Evolutionary conservation across 1,284 basidiomycete species (phyloP).

Genomic region (Leccinum pachyderme): DNA sequence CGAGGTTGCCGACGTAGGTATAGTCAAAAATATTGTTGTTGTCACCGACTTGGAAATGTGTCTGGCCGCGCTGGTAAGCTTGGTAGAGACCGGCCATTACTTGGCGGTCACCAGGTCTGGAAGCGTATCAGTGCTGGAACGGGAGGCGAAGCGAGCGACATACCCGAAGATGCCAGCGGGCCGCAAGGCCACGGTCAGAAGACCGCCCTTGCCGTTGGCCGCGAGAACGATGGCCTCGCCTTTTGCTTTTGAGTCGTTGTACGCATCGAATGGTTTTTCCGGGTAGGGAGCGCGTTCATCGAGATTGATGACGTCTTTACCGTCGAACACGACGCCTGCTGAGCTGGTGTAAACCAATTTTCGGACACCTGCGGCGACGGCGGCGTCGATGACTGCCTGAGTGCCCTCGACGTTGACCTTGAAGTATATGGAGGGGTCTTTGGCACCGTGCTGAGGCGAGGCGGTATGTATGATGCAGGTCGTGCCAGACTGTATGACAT

Average conservation of each 20-base stretch:
- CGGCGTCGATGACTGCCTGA: conserved; percentile 80
- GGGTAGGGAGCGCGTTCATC: conserved; percentile 89
- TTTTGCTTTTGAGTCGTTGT: conserved; percentile 95
- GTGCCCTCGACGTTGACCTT: conserved; percentile 97
- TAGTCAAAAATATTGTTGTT: conserved; percentile 96
- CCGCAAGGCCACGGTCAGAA: conserved; percentile 87
- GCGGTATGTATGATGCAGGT: conserved; percentile 96
- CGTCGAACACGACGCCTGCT: conserved; percentile 91
- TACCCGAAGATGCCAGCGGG: conserved; percentile 98
- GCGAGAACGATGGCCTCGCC: conserved; percentile 84
- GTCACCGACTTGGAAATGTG: conserved; percentile 91
- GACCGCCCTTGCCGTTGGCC: conserved; percentile 81
- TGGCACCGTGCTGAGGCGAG: conserved; percentile 80
- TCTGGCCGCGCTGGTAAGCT: conserved; percentile 81
- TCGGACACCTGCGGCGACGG: conserved; percentile 65
- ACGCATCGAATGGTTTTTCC: conserved; percentile 79
- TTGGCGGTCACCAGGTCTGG: conserved; percentile 89
- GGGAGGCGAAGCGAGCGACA: conserved; percentile 22
- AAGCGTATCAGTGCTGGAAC: not conserved
- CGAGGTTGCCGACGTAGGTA: conserved; percentile 97
- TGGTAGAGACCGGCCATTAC: conserved; percentile 79
- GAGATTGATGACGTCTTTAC: conserved; percentile 77
- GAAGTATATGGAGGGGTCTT: conserved; percentile 75
- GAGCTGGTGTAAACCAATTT: conserved; percentile 97
- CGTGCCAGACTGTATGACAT: conserved; percentile 58